Evolutionary conservation across 2,329 filamentous ascomycete genomes (phyloP).

Genomic region (Colletotrichum viniferum): DNA sequence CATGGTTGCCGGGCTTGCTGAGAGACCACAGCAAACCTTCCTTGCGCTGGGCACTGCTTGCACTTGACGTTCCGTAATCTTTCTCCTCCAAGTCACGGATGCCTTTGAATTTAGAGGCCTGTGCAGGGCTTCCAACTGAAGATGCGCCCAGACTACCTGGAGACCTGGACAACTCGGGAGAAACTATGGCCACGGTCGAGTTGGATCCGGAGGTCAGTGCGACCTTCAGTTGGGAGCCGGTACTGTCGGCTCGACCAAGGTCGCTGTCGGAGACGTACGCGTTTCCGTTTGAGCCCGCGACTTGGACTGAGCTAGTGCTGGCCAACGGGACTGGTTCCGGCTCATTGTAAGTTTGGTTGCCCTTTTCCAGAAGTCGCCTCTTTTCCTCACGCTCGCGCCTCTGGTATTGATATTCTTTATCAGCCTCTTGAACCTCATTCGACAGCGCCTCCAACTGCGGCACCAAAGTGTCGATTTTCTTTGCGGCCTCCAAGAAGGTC

Average conservation of each 20-base stretch:
- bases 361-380: constrained; percentile 86
- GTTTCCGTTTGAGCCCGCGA: constrained; percentile 46
- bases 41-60: constrained; percentile 75
- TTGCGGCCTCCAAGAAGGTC: constrained; percentile 80
- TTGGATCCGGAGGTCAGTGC: constrained; percentile 50
- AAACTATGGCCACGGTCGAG: constrained; percentile 30
- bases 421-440: constrained; percentile 86
- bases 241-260: constrained; percentile 75
- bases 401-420: constrained; percentile 97
- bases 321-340: constrained; percentile 61
- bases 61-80: constrained; percentile 57
- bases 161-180: constrained; percentile 57
- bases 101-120: constrained; percentile 77
- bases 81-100: constrained; percentile 92
- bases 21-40: constrained; percentile 95
- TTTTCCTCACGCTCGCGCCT: constrained; percentile 96
- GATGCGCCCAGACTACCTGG: constrained; percentile 57
- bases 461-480: constrained; percentile 84
- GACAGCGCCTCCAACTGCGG: constrained; percentile 90
- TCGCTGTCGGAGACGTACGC: constrained; percentile 68
- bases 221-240: constrained; percentile 68
- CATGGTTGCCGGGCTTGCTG: constrained; percentile 90
- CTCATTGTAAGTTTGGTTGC: constrained; percentile 74
- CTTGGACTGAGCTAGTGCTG: constrained; percentile 34
- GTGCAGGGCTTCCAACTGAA: constrained; percentile 53